Conservation (phyloP, 306 rosid genomes). For the Cucurbita moschata region DNA sequence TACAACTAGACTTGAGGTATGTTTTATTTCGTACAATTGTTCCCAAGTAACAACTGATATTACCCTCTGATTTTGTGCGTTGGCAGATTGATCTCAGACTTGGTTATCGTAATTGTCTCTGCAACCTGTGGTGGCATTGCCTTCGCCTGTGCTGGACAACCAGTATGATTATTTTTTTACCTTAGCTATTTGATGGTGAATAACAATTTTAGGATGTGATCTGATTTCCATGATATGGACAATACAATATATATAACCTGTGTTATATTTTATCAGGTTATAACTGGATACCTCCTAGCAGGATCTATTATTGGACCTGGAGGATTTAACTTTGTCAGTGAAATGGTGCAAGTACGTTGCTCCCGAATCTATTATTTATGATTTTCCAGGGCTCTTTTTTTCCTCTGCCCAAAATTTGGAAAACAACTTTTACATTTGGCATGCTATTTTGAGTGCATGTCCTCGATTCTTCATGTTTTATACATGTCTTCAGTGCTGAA, state of each 20-base stretch:
- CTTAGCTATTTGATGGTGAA: not conserved
- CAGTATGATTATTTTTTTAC: conserved; percentile 21
- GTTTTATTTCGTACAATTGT: not conserved
- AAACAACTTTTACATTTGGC: not conserved
- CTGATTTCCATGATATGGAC: not conserved
- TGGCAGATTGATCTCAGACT: conserved; percentile 38
- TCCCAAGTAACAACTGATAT: conserved; percentile 5
- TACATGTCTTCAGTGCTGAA: not conserved
- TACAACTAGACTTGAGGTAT: conserved; percentile 39
- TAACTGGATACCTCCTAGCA: conserved; percentile 41
- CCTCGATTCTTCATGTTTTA: not conserved
- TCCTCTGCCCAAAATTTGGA: not conserved
- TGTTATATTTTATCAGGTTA: conserved; percentile 24
- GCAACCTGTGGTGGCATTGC: conserved; percentile 54
- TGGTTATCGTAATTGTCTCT: conserved; percentile 40
- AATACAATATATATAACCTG: not conserved
- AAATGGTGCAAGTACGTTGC: conserved; percentile 41
- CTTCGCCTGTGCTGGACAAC: conserved; percentile 54
- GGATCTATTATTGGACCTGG: conserved; percentile 48
- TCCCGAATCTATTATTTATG: not conserved
- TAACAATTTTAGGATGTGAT: not conserved
- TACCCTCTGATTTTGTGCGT: conserved; percentile 6
- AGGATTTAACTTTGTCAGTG: conserved; percentile 39
- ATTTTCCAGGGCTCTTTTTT: not conserved
- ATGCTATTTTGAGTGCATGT: not conserved